Evolutionary conservation across 2,329 filamentous ascomycete species (phyloP), one percentile per base, ranked within the genome.

Genomic region (Pestalotiopsis sp.): DNA sequence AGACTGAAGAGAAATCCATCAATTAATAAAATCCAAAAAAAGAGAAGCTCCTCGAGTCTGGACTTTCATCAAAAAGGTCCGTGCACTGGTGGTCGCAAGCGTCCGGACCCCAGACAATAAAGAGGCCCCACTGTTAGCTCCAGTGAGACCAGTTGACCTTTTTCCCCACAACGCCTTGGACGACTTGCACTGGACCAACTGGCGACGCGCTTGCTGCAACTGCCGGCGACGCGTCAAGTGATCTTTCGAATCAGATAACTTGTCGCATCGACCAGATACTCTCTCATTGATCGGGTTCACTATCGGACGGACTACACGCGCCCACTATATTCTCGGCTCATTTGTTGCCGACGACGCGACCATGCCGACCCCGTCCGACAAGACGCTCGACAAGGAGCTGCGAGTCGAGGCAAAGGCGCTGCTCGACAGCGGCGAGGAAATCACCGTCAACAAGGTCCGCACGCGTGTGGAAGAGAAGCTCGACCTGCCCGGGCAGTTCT

Each of bases 371-470:
- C 81, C 82, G 2, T 81, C 82, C 4, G 74, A 77, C 31, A 77
- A 82, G 69, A 74, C 78, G 56, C 77, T 90, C 27, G 82, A 86
- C 71, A 74, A 79, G 62, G 83, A 81, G 66, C 81, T 90, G 14
- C 78, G 81, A 58, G 77, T 82, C n/a, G 81, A 82, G 3, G 85
- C 87, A 45, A 80, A 77, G 64, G 78, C 81, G 2, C 74, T 88
- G 56, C 88, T 84, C 73, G 76, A 80, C 31, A 74, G 76, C 23
- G 80, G 82, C 3, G 83, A 86, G 23, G 71, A 81, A 3, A 81
- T 89, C 9, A 86, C 87, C 0, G 87, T 91, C 69, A 90, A 90
- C 73, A 82, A 80, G 64, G 83, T 89, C 67, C 87, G 89, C 67
- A 83, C 85, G 69, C 80, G 79, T 59, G 85, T 83, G 2, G 87